Evolutionary conservation across 2,329 filamentous ascomycete species (phyloP), one percentile per base, ranked within the genome.

Genomic region (Dactylellina sp.): DNA sequence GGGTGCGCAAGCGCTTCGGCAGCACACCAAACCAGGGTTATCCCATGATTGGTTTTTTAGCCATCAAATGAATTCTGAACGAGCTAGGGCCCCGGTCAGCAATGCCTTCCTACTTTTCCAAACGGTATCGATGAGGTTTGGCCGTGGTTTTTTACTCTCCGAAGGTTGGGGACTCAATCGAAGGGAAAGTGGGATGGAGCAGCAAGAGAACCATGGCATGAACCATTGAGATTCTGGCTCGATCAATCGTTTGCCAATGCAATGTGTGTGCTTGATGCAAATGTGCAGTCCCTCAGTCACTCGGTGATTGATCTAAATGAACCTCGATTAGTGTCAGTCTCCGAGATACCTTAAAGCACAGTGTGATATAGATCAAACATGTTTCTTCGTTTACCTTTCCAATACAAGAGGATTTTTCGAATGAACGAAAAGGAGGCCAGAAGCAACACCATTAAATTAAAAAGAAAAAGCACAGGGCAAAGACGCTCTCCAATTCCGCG

Each of bases 1-100:
- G 70, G 70, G 61, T 66, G 70, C 46, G 70, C 70, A 74, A 66
- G 70, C 70, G 70, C 70, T 74, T 61, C 55, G 70, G 70, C 64
- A 65, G 61, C 70, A 74, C 70, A 61, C 56, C 70, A 61, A 61
- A 59, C 53, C 61, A 56, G 61, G 61, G 70, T 61, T 55, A 5
- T 50, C 53, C 61, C 70, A 74, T 74, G 70, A 74, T 66, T 74
- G 70, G 70, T 65, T 62, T 68, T 72, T 66, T 74, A 66, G 61
- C 70, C 70, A 61, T 74, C 70, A 74, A 66, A 66, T 66, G 52
- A 59, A 22, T 44, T 40, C n/a, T 18, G 28, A 57, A 37, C n/a
- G n/a, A 44, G 50, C 52, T 37, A 46, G 57, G 63, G 63, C 35
- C 32, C 63, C 28, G 35, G 63, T 53, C 59, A 49, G 18, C 40